These are phyloP conservation scores for Aspergillus alliaceus DNA, from an alignment of 2,329 filamentous ascomycete species.

Conservation along the genomic window DNA sequence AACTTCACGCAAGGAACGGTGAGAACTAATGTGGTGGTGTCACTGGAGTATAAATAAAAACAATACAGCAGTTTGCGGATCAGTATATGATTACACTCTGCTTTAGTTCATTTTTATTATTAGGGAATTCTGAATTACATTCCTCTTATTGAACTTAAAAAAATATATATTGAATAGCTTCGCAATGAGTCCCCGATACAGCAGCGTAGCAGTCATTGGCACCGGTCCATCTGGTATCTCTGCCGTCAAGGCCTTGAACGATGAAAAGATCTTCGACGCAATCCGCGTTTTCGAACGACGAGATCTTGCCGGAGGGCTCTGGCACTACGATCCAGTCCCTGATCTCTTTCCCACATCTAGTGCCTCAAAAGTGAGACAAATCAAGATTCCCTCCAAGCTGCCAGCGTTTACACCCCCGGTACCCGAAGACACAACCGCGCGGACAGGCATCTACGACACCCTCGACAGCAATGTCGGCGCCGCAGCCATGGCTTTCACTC, in stretches of 20 bases:
- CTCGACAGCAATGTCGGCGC: slow-evolving; percentile 32
- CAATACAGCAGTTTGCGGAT: not conserved
- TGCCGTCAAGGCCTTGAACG: slow-evolving; percentile 28
- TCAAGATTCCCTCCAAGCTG: slow-evolving; percentile 15
- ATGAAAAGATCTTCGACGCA: slow-evolving; percentile 32
- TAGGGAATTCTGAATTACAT: not conserved
- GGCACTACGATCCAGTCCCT: slow-evolving; percentile 29
- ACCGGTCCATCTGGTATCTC: slow-evolving; percentile 32
- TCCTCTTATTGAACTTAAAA: not conserved
- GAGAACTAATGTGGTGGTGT: not conserved
- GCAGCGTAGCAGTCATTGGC: slow-evolving; percentile 13
- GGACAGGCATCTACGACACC: slow-evolving; percentile 23
- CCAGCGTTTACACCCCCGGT: slow-evolving; percentile 18
- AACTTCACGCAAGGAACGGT: not conserved
- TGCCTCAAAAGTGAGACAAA: not conserved
- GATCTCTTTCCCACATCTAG: slow-evolving; percentile 22
- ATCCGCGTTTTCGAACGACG: slow-evolving; percentile 35
- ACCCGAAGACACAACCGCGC: slow-evolving; percentile 21
- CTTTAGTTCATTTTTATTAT: not conserved
- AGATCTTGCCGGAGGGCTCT: slow-evolving; percentile 31
- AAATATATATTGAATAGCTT: not conserved
- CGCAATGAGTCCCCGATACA: not conserved
- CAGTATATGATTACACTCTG: not conserved
- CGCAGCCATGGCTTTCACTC: slow-evolving; percentile 28
- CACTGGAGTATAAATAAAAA: not conserved